Evolutionary conservation across 2,329 filamentous ascomycete genomes (phyloP), one percentile per base, ranked within the genome.

Genomic region (Penicillium olsonii): DNA sequence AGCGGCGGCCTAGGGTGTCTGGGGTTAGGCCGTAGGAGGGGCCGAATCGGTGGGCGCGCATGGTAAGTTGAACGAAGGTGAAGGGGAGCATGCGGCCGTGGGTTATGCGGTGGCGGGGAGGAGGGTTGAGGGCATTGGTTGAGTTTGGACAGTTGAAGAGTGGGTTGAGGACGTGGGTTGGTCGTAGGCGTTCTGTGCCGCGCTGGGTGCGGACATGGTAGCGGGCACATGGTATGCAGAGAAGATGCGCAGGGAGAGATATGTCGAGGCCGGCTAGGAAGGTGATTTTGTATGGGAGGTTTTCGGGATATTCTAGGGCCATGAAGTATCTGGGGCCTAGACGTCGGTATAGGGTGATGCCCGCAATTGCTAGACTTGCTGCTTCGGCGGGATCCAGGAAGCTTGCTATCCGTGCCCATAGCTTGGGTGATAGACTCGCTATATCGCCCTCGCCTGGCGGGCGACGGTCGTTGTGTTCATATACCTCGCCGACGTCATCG

Each of bases 191-290:
- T 60, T 85, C 83, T 27, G 72, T 55, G 15, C 82, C 82, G 29
- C 74, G 73, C 43, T 78, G 71, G 1, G 73, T 78, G 37, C 83
- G 76, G 5, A 73, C 64, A 61, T 85, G 83, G 64, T 79, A 85
- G 47, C 67, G 70, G 12, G 68, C 75, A 61, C 83, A 85, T 5
- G 77, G 75, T 60, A 83, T 81, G 64, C 83, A 85, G 45, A 84
- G 74, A 6, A 85, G 72, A 57, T 84, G 80, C 29, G 75, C 69
- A 2, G 82, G 82, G 15, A 82, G 68, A 14, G 72, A 63, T 11
- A 67, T 62, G 52, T 85, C 81, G 60, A 84, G 71, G 2, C 67
- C 63, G 11, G 73, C 60, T 5, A 85, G 71, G 59, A 85, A 83
- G 4, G 75, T 66, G 38, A 76, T 68, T 42, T 76, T 77, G 50